Base-by-base conservation (phyloP, 202 grass and related monocot genomes). In the Panicum hallii region DNA sequence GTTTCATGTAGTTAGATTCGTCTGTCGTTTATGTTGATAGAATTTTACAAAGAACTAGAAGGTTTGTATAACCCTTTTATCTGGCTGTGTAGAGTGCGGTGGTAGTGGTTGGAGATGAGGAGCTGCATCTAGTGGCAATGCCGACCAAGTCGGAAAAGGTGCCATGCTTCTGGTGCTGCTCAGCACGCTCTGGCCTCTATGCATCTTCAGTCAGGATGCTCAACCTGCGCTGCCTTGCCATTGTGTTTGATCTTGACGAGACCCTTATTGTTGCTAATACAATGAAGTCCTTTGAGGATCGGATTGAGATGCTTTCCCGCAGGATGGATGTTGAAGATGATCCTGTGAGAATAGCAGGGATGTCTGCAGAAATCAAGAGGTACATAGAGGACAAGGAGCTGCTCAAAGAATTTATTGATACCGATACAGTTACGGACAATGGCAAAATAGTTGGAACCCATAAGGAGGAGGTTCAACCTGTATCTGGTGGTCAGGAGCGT, bases 221-320 rank as follows among this genome's bases (percentile, higher is more conserved):
- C 74, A 99, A 94, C 84, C 75, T 83, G 67, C 90, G 93, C 1
- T 94, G 93, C 70, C 93, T 99, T 44, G 90, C 93, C 46, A 99
- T 99, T 30, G 97, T 99, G 52, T 99, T 99, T 65, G 97, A 99
- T 80, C 93, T 99, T 34, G 97, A 99, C 40, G 97, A 99, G 58
- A 99, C 93, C 34, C 93, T 99, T 55, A 97, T 99, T 17, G 93
- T 99, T 22, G 97, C 97, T 16, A 99, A 99, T 83, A 99, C 97
- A 23, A 97, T 97, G 93, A 97, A 82, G 64, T 94, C 97, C 36
- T 99, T 99, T 12, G 97, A 97, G 79, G 83, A 87, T n/a, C 85
- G 82, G 42, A 97, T 97, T 6, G 91, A 94, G 8, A 80, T 78
- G 9, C 90, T 99, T 28, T 97, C 93, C 84, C 79, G 77, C n/a